Evolutionary conservation across 2,329 filamentous ascomycete species (phyloP).

Genomic region (Penicillium sp.): DNA sequence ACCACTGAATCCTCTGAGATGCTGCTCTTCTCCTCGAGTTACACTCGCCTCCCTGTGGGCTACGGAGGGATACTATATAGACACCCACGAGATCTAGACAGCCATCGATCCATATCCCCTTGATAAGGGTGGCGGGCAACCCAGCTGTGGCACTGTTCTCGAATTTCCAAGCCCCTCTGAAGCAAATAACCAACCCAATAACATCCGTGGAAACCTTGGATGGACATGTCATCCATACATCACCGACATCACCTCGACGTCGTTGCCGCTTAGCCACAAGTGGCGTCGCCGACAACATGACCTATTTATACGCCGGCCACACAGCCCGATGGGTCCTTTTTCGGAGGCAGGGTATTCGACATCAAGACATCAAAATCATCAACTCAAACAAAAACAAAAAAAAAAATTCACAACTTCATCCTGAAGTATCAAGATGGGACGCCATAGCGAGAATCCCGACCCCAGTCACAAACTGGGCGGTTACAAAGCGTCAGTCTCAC

Average conservation of each 20-base stretch:
- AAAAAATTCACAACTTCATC: background rate
- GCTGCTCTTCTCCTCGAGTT: no score
- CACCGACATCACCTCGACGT: conserved; percentile 3
- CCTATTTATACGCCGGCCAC: background rate
- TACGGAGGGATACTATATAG: no score
- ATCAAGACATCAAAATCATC: no score
- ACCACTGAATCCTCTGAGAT: no score
- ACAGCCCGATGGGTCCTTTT: no score
- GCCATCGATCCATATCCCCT: no score
- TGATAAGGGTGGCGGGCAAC: background rate
- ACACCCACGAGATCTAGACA: no score
- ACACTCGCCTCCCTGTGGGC: no score
- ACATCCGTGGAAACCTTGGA: background rate
- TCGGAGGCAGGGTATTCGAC: background rate
- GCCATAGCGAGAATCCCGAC: conserved; percentile 1
- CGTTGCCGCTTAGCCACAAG: conserved; percentile 2
- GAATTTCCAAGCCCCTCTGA: background rate
- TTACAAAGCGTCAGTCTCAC: conserved; percentile 21
- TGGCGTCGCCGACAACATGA: conserved; percentile 1
- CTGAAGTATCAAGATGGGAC: conserved; percentile 7
- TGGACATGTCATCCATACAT: background rate
- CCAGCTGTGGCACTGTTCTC: background rate
- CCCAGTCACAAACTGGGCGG: conserved; percentile 17
- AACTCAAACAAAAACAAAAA: background rate
- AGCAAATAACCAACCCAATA: background rate